phyloP scores from a whole-genome alignment of 345 rosid genomes.

The Cardiospermum halicacabum region DNA sequence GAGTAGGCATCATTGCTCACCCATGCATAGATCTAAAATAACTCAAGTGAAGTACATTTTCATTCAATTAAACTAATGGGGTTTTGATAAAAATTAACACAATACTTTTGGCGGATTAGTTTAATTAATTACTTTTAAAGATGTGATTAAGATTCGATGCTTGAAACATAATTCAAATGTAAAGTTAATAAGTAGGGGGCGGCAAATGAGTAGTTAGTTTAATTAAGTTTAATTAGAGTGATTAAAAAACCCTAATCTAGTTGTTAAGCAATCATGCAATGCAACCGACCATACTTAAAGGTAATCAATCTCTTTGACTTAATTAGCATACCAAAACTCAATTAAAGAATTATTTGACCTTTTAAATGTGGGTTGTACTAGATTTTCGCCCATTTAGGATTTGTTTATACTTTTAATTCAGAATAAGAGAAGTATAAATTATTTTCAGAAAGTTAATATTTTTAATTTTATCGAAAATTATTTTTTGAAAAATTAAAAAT shows the following conservation, averaged over 20 bases:
- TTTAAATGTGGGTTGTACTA: too few relatives aligned
- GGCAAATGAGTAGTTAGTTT: conserved; percentile 7
- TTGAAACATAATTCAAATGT: conserved; percentile 3
- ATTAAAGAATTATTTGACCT: conserved; percentile 8
- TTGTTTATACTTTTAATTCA: too few relatives aligned
- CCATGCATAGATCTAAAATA: not conserved
- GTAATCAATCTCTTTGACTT: not conserved
- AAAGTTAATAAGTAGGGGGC: not conserved
- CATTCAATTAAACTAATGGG: conserved; percentile 6
- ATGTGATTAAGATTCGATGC: not conserved
- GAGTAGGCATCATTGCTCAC: not conserved
- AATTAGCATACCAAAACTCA: not conserved
- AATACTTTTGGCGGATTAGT: conserved; percentile 1
- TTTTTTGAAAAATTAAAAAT: too few relatives aligned
- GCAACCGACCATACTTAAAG: not conserved
- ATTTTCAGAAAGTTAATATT: too few relatives aligned
- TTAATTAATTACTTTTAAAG: not conserved
- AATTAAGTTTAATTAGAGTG: not conserved
- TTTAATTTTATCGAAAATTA: too few relatives aligned
- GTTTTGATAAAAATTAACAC: not conserved
- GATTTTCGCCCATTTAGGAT: too few relatives aligned
- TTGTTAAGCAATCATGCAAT: conserved; percentile 3
- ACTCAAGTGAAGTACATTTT: not conserved
- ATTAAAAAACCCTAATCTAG: not conserved
- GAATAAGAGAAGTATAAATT: too few relatives aligned